Base-by-base conservation (phyloP, 345 rosid species). In the Acer negundo region DNA sequence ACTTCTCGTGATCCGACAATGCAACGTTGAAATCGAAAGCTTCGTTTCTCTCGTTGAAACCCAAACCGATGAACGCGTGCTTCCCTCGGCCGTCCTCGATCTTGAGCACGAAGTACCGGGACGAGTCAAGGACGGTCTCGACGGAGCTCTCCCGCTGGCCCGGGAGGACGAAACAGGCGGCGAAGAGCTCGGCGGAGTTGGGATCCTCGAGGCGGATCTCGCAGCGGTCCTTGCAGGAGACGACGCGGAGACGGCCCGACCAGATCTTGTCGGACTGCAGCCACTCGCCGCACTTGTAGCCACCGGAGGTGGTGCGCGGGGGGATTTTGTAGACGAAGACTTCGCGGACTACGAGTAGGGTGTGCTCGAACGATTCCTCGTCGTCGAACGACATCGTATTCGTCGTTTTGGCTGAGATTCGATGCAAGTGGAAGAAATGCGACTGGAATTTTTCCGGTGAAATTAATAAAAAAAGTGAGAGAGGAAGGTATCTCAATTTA, bases 281-380 rank as follows among this genome's bases (percentile, higher is more conserved):
- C 99, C 99, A 96, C 79, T 96, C 99, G 24, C 99, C 98, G 86
- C 99, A 96, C 81, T 96, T 96, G 90, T 96, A 96, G 20, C 98
- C 97, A 22, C 97, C 98, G 59, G 98, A 92, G 55, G 97, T 96
- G 71, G 92, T 83, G 58, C 97, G 92, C 47, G 99, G 98, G 3
- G 97, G 97, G 85, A 96, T 96, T 83, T 94, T 96, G 93, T 79
- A 96, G 13, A 96, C 91, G 76, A 89, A 80, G 67, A 96, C 99
- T 71, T 96, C 99, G 42, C 97, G 98, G 64, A 96, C 99, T 7
- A 94, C 97, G 10, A 96, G 94, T 17, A 96, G 97, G 58, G 98
- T 96, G 84, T 92, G 99, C 89, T 94, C 98, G 44, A 91, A 75
- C 22, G 93, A 79, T 73, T 96, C 99, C 55, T 96, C 99, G 40